Evolutionary conservation across 164 flowering plant species (phyloP).

Genomic region (Vitis labrusca): DNA sequence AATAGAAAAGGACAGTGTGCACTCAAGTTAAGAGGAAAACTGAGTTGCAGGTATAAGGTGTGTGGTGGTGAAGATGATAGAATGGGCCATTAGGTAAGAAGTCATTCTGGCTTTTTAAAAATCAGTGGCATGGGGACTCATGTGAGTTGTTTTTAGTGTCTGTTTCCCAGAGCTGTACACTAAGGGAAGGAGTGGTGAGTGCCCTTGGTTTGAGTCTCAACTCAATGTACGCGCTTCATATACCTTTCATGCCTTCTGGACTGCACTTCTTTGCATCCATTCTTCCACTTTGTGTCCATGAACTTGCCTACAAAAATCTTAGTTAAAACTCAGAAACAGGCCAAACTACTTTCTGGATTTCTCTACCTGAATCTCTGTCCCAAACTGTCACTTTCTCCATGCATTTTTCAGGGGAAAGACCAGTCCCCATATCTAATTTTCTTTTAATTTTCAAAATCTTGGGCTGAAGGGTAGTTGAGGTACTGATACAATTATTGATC

Average conservation of each 20-base stretch:
- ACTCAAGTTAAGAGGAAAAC: slow-evolving; percentile 3
- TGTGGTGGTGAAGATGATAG: neutral
- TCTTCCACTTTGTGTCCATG: neutral
- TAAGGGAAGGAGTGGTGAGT: no score
- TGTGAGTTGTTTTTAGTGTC: slow-evolving; percentile 8
- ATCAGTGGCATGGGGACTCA: slow-evolving; percentile 4
- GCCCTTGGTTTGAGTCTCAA: no score
- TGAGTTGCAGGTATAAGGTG: slow-evolving; percentile 1
- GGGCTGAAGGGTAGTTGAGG: no score
- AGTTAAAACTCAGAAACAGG: neutral
- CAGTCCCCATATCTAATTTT: no score
- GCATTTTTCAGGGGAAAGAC: no score
- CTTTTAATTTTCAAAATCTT: no score
- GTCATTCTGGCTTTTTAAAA: neutral
- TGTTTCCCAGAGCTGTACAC: neutral
- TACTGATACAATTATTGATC: no score
- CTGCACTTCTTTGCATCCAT: neutral
- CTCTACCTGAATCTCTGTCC: no score
- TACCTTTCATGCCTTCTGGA: neutral
- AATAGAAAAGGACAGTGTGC: slow-evolving; percentile 6
- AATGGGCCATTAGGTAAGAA: neutral
- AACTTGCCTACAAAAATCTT: no score
- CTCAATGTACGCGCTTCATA: no score
- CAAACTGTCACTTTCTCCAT: no score
- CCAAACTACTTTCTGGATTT: no score